Conservation (phyloP, 352 stramenopile genomes). For the Globisporangium perplexum region DNA sequence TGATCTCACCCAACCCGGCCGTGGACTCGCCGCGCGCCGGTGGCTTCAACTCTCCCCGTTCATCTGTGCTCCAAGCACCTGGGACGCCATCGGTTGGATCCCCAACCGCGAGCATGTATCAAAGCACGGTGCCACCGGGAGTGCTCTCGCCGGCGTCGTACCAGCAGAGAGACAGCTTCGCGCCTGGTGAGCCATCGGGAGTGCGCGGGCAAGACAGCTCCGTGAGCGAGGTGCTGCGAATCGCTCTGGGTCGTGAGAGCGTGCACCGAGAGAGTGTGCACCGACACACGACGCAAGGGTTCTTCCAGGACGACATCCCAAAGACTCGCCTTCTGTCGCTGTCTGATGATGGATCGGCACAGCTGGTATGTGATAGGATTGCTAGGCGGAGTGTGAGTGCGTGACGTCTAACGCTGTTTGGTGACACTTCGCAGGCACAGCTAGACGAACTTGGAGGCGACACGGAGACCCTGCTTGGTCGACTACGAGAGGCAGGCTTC, state of each 20-base stretch:
- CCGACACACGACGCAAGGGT: constrained; percentile 17
- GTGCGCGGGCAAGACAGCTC: constrained; percentile 30
- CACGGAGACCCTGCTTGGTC: constrained; percentile 16
- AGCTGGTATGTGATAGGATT: not conserved
- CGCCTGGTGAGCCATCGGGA: constrained; percentile 16
- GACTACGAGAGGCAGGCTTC: constrained; percentile 25
- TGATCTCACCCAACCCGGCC: constrained; percentile 83
- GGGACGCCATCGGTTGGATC: constrained; percentile 56
- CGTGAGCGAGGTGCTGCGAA: constrained; percentile 58
- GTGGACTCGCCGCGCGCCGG: constrained; percentile 77
- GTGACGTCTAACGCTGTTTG: not conserved
- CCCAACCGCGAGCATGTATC: constrained; percentile 46
- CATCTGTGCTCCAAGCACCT: constrained; percentile 58
- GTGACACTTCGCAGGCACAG: not conserved
- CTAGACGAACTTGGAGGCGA: not conserved
- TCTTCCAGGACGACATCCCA: constrained; percentile 22
- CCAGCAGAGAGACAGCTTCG: constrained; percentile 71
- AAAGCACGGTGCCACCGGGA: constrained; percentile 27
- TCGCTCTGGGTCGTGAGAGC: constrained; percentile 69
- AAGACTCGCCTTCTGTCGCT: constrained; percentile 31
- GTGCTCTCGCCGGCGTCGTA: constrained; percentile 78
- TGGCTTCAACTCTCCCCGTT: constrained; percentile 74
- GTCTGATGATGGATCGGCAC: constrained; percentile 13
- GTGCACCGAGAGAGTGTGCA: constrained; percentile 46
- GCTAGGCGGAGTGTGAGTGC: not conserved